phyloP scores from a whole-genome alignment of 352 stramenopile species.

The Globisporangium nunn region DNA sequence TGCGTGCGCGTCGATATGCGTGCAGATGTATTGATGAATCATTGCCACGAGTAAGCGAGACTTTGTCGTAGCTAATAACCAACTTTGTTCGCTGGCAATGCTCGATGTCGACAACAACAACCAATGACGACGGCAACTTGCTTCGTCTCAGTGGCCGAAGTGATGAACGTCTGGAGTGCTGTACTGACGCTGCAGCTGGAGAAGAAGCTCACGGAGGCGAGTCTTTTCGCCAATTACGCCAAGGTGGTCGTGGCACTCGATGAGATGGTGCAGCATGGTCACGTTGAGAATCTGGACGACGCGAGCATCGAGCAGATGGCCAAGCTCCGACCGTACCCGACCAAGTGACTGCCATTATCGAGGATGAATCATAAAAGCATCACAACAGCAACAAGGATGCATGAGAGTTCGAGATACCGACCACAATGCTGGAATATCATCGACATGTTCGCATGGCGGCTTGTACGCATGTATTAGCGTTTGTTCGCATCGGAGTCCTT shows the following conservation, averaged over 20 bases:
- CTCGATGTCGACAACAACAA: no score
- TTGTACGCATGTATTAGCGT: no score
- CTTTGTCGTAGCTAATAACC: no score
- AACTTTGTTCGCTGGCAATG: no score
- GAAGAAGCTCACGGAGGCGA: constrained; percentile 60
- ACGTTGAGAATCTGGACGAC: constrained; percentile 45
- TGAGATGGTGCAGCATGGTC: constrained; percentile 60
- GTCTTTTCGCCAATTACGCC: constrained; percentile 48
- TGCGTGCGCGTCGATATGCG: constrained; percentile 16
- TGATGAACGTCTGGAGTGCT: constrained; percentile 38
- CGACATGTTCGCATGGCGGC: no score
- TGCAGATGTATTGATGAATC: neutral
- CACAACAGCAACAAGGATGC: neutral
- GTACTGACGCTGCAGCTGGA: constrained; percentile 53
- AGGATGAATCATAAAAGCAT: neutral
- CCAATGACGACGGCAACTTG: neutral
- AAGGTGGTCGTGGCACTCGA: constrained; percentile 60
- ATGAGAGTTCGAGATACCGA: no score
- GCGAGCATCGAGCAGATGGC: constrained; percentile 45
- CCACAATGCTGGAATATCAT: no score
- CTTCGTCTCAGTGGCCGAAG: constrained; percentile 38
- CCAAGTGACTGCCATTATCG: constrained; percentile 13
- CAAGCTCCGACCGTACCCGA: constrained; percentile 38
- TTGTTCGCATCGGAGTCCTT: no score
- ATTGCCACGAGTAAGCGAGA: no score